A percentile compares a stretch with the other conserved stretches of the same genome.
phyloP scores from a whole-genome alignment of 768 basidiomycete species.

The Cystobasidiopsis lactophilus region DNA sequence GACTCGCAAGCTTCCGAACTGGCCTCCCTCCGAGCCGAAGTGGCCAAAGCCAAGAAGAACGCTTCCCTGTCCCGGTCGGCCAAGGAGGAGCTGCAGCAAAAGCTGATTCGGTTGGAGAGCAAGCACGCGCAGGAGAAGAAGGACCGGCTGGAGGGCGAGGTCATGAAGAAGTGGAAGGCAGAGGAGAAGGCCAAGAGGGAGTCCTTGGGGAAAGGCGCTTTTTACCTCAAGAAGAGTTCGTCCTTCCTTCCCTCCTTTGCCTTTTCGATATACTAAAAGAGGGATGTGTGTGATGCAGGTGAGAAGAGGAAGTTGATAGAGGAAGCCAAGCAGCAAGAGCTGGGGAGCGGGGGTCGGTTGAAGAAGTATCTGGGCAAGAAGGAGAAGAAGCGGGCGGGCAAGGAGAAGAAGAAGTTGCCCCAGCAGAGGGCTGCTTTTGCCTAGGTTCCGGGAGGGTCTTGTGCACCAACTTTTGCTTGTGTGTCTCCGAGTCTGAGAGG shows the following conservation, averaged over 20 bases:
- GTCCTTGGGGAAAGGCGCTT: neutral
- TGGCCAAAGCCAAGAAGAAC: neutral
- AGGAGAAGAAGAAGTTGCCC: neutral
- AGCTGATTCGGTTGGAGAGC: neutral
- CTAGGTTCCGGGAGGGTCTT: too few relatives aligned
- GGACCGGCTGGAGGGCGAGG: neutral
- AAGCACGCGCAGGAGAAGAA: too few relatives aligned
- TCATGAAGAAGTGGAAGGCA: neutral
- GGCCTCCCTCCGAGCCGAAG: neutral
- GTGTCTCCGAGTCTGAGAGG: too few relatives aligned
- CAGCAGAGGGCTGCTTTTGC: neutral
- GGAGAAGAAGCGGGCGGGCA: neutral
- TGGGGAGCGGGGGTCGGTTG: neutral
- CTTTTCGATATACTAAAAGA: too few relatives aligned
- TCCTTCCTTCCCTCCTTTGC: too few relatives aligned
- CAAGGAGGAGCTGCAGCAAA: neutral
- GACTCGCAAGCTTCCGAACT: neutral
- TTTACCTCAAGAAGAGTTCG: neutral
- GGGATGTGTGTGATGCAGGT: too few relatives aligned
- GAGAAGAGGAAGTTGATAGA: neutral
- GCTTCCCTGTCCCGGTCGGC: neutral
- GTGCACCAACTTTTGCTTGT: too few relatives aligned
- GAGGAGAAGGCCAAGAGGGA: neutral
- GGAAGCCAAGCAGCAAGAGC: neutral
- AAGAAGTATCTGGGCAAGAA: neutral